Percentiles rank a stretch among this genome's conserved stretches.
These are phyloP conservation scores for Nicotiana paniculata DNA, from an alignment of 257 asterid genomes.

Conservation along the genomic window DNA sequence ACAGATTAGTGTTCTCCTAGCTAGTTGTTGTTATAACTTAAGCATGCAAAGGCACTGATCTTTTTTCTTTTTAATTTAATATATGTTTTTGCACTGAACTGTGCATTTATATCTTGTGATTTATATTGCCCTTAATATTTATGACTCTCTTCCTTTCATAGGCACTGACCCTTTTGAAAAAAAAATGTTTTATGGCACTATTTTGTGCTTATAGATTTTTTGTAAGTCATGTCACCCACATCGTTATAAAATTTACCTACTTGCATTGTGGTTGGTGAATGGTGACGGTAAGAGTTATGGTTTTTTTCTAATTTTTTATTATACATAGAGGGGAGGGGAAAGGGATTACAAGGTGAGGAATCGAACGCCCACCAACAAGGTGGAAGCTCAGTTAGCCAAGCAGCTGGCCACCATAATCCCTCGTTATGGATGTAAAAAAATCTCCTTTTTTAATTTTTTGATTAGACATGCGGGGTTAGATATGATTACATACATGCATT, in stretches of 20 bases:
- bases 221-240: not conserved
- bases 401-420: not conserved
- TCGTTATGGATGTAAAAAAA: not conserved
- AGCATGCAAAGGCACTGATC: not conserved
- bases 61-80: not conserved
- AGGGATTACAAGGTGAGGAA: too few species aligned
- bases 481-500: not conserved
- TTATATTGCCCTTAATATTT: not conserved
- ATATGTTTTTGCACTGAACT: not conserved
- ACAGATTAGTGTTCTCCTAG: not conserved
- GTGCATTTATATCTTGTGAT: not conserved
- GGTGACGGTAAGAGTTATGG: not conserved
- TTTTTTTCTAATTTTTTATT: not conserved
- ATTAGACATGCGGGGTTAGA: not conserved
- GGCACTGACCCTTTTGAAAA: not conserved
- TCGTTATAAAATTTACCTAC: not conserved
- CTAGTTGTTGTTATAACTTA: not conserved
- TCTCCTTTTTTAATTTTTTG: not conserved
- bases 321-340: not conserved
- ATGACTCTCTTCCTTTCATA: not conserved
- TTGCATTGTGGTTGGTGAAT: not conserved
- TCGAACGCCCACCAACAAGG: too few species aligned
- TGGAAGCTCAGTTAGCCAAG: too few species aligned
- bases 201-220: not conserved
- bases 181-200: not conserved